These are phyloP conservation scores for Jimgerdemannia lactiflua DNA, from an alignment of 192 early-diverging fungal genomes.

Conservation along the genomic window DNA sequence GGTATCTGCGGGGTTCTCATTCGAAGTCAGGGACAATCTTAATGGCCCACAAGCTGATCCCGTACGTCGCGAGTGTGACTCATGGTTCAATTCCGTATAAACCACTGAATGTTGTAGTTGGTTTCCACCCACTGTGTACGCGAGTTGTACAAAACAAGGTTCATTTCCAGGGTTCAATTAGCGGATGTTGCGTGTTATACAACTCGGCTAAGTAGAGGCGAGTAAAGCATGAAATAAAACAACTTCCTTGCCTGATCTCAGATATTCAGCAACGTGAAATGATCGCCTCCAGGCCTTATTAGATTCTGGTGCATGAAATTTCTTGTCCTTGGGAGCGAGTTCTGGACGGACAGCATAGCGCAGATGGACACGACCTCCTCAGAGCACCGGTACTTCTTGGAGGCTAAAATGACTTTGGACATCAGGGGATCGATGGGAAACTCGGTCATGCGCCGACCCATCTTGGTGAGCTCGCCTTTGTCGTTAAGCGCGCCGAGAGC, in stretches of 20 bases:
- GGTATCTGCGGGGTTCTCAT: conserved; percentile 89
- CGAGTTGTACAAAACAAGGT: conserved; percentile 4
- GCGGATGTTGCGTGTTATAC: neutral
- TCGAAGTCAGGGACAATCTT: conserved; percentile 80
- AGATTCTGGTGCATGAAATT: conserved; percentile 86
- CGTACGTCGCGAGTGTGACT: conserved; percentile 90
- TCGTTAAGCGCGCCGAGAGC: conserved; percentile 93
- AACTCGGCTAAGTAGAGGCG: too few relatives aligned
- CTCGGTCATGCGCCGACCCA: conserved; percentile 97
- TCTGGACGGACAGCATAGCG: conserved; percentile 88
- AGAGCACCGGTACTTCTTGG: conserved; percentile 90
- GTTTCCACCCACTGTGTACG: conserved; percentile 70
- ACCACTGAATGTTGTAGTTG: conserved; percentile 93
- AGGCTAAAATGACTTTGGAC: conserved; percentile 89
- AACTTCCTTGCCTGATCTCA: conserved; percentile 74
- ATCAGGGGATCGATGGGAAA: conserved; percentile 97
- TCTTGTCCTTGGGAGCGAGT: conserved; percentile 87
- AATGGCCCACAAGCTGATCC: conserved; percentile 88
- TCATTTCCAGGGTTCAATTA: too few relatives aligned
- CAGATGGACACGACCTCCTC: conserved; percentile 96
- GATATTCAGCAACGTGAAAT: conserved; percentile 85
- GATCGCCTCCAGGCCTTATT: conserved; percentile 92
- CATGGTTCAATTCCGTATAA: too few relatives aligned
- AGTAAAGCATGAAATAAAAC: conserved; percentile 10
- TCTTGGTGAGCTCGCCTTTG: conserved; percentile 89